Evolutionary conservation across 176 grass and related monocot genomes (phyloP), one percentile per base, ranked within the genome.

Genomic region (Urochloa ruziziensis): DNA sequence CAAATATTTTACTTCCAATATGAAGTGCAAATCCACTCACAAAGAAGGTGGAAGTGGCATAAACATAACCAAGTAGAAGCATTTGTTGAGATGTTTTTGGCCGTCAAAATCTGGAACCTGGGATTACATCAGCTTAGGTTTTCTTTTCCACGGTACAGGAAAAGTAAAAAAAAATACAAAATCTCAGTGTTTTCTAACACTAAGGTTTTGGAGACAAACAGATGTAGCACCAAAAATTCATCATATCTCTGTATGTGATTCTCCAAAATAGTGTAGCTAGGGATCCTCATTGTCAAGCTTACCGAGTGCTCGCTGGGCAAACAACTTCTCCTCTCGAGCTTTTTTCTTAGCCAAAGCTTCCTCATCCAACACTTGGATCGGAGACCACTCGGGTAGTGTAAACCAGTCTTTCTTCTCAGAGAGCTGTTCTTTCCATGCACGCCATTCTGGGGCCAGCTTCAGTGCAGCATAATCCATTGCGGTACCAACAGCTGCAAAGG

Each of bases 321-420:
- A 82, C 77, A 91, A 52, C 46, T 89, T 81, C 77, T 94, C 68
- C 14, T 94, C 87, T 42, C 84, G 80, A 27, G 83, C 89, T 80
- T 76, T 65, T 74, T 94, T 91, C 82, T 82, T 87, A 28, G 88
- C 88, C 80, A 97, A 54, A 46, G 84, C 85, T 74, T 99, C 89
- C 52, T 99, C 96, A 74, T 99, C 96, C 57, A 99, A 70, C 62
- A 96, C 89, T 83, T 96, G 91, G 28, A 99, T 94, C 3, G 96
- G 91, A 5, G 83, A 99, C 96, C 91, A 99, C 48, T 91, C 93
- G 0, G 96, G 91, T 18, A 94, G 71, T 27, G 25, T 89, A 78
- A 92, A 82, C 93, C 89, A 91, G 72, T 80, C 86, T 65, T 89
- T 78, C n/a, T 89, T 85, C 83, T 11, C 82, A 6, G 84, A 80